phyloP scores from a whole-genome alignment of 441 rosid genomes.

The Gossypium schwendimanii region DNA sequence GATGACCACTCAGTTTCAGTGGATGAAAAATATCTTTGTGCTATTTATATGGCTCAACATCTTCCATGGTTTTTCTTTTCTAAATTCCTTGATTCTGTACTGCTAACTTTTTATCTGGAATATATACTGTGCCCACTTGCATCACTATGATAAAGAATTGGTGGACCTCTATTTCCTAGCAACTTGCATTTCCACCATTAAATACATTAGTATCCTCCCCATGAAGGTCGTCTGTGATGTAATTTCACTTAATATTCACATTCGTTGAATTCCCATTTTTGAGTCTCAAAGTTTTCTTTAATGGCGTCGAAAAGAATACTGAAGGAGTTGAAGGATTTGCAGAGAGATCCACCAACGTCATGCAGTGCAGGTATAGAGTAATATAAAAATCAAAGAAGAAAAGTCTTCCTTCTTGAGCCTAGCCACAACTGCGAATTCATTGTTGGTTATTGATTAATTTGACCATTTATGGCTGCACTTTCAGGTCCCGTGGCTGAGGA shows the following conservation, averaged over 20 bases:
- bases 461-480: neutral
- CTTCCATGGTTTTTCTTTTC: neutral
- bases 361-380: conserved; percentile 51
- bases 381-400: neutral
- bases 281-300: neutral
- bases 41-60: neutral
- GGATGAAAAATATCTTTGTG: neutral
- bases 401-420: neutral
- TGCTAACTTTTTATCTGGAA: conserved; percentile 29
- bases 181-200: conserved; percentile 29
- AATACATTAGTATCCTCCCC: conserved; percentile 27
- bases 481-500: conserved; percentile 33
- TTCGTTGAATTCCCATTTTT: neutral
- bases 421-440: neutral
- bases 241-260: neutral
- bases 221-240: neutral
- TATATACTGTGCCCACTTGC: conserved; percentile 45
- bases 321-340: conserved; percentile 60
- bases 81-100: conserved; percentile 15
- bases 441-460: conserved; percentile 4
- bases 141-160: conserved; percentile 24
- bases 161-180: conserved; percentile 13
- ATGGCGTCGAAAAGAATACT: conserved; percentile 56
- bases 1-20: neutral
- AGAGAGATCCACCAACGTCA: conserved; percentile 61